Base-by-base conservation (phyloP, 306 rosid genomes). In the Quercus glauca region DNA sequence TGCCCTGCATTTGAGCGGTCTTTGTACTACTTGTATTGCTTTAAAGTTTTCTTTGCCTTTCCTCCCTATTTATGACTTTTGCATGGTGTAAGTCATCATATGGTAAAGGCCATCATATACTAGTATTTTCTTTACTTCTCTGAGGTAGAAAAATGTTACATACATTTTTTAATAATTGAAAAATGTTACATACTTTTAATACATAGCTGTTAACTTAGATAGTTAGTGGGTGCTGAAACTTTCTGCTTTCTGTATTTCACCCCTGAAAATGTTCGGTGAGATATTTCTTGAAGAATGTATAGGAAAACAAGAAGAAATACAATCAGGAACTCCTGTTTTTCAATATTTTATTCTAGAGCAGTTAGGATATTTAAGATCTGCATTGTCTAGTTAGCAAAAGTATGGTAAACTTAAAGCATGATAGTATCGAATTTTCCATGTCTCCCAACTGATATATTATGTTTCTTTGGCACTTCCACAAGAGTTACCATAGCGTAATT, bases 1-100 rank as follows among this genome's bases (percentile, higher is more conserved):
- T 78, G 82, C 83, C 69, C 75, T 80, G 89, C 78, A 41, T 75
- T 75, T 73, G 73, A 74, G 79, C 31, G 12, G 71, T 31, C 28
- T 63, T 26, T 45, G n/a, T 45, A 45, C 79, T 52, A 6, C 3
- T 28, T 43, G 43, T 45, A 71, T 76, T 59, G 84, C 69, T 55
- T 73, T 57, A 29, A 58, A 29, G n/a, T 67, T 65, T 51, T 20
- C 74, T 70, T 75, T 68, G 25, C 63, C 45, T 23, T 65, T 55
- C 26, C 69, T 31, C 11, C 45, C 75, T 51, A 55, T 73, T 18
- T 25, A 6, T 60, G 73, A 72, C 45, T 51, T 55, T 84, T 68
- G 25, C 74, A 11, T 69, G 69, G 72, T 33, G 75, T 49, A 80
- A 77, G 19, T 6, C 49, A 28, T 73, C 64, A 52, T 31, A 53